These are phyloP conservation scores for Fusarium penzigii DNA, from an alignment of 2,329 filamentous ascomycete species.

Conservation along the genomic window DNA sequence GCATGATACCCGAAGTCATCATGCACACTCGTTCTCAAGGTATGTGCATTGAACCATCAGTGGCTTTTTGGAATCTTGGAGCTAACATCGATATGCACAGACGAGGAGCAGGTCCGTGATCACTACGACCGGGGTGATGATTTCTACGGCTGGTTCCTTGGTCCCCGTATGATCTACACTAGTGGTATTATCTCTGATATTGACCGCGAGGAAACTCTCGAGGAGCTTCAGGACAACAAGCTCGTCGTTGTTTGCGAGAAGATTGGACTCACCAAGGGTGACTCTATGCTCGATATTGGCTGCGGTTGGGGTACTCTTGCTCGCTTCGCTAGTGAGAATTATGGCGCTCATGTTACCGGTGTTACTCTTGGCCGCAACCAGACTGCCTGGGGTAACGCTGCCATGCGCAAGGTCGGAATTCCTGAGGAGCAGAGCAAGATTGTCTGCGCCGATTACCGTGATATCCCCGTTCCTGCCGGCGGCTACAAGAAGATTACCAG, in stretches of 20 bases:
- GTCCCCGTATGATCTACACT: conserved; percentile 98
- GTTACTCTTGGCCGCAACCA: conserved; percentile 95
- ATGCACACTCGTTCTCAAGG: conserved; percentile 90
- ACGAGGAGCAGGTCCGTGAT: conserved; percentile 96
- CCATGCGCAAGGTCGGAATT: conserved; percentile 79
- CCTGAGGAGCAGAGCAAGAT: conserved; percentile 87
- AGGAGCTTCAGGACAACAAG: conserved; percentile 98
- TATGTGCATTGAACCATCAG: conserved; percentile 12
- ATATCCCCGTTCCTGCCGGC: conserved; percentile 73
- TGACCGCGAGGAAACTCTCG: conserved; percentile 83
- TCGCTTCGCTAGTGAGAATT: conserved; percentile 90
- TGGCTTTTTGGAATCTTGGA: no score
- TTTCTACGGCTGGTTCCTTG: conserved; percentile 98
- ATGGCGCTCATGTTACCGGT: conserved; percentile 82
- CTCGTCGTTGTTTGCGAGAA: conserved; percentile 94
- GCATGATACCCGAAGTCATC: conserved; percentile 86
- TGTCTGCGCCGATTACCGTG: conserved; percentile 95
- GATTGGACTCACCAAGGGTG: conserved; percentile 79
- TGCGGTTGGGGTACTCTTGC: conserved; percentile 98
- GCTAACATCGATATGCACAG: conserved; percentile 11
- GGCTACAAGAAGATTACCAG: conserved; percentile 92
- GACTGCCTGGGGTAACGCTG: conserved; percentile 94
- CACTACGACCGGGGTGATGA: conserved; percentile 98
- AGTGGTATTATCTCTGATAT: conserved; percentile 90
- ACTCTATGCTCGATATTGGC: conserved; percentile 88